Base-by-base conservation (phyloP, 2,329 filamentous ascomycete species). In the Nigrospora osmanthi region DNA sequence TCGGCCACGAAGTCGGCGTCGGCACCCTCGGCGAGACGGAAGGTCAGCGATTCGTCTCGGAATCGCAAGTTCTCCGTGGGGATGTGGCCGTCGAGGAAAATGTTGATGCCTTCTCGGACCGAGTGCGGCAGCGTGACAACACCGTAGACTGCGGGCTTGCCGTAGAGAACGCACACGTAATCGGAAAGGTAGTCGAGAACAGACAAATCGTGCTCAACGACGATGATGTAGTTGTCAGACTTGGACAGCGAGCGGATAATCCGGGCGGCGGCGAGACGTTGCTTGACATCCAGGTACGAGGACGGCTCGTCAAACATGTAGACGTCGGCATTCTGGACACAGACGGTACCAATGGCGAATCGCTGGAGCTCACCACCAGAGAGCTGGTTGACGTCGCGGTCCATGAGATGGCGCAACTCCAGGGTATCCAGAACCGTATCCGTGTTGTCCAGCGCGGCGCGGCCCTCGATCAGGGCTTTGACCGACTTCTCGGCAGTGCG, bases 221-320 rank as follows among this genome's bases (percentile, higher is more conserved):
- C 91, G 58, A 98, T 97, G 60, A 98, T 87, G 63, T 97, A 98
- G 72, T 95, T 88, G 58, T 96, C 80, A 39, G 89, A 81, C 40
- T 87, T 80, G 44, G 96, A 80, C 41, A 98, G 81, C 52, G 88
- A 90, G 54, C 93, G 89, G 58, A 98, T 97, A 56, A 95, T 87
- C 57, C 85, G 81, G 57, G 89, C 91, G 51, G 94, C 93, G 55
- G 85, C 87, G 55, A 98, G 75, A 83, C 93, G 87, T 71, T 98
- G 93, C 79, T 97, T 97, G 63, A 98, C 93, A 85, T 98, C 94
- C 47, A 98, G 80, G 69, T 96, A 98, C 34, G 93, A 98, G 35
- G 91, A 97, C 15, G 94, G 94, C 73, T 98, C 93, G 68, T 98
- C 93, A 60, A 98, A 98, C 93, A 98, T 97, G 77, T 98, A 98